Evolutionary conservation across 305 asterid species (phyloP), one percentile per base, ranked within the genome.

Genomic region (Petunia hybrid): DNA sequence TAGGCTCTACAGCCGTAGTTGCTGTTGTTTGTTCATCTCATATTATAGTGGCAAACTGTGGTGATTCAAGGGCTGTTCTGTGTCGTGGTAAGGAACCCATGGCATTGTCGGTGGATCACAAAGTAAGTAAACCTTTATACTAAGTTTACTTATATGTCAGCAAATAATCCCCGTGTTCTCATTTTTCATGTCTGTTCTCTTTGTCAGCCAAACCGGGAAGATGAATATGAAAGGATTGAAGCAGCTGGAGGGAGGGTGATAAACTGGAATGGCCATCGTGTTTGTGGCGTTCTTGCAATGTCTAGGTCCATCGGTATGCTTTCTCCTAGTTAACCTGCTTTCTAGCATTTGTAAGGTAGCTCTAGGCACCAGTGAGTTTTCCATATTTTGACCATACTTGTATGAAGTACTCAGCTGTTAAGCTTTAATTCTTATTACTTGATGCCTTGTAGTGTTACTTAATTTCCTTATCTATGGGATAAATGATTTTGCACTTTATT

Each of bases 191-290:
- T 66, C 39, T 53, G 55, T 86, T 81, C 40, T 76, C 60, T 71
- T 68, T 55, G 38, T 40, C 60, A 96, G 99, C 99, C 99, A 3
- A 92, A 96, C 79, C 88, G 98, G 82, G 98, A 94, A 78, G 99
- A 96, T 69, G 99, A 96, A 85, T 96, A 90, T 79, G 89, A 89
- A 78, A 91, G 99, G 88, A 96, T 96, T 73, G 98, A 94, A 85
- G 97, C 98, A 36, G 92, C 97, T 22, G 98, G 98, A 81, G 99
- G 99, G 75, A 94, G 92, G 91, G 98, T 96, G 9, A 96, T 96
- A 83, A 97, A 93, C 83, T 96, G 99, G 99, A 94, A 94, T 77
- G 99, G 99, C 9, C 97, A 93, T 87, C 97, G 98, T 56, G 99
- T 96, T 76, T 94, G 93, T 38, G 99, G 99, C 0, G 98, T 96